Evolutionary conservation across 495 filamentous ascomycete genomes (phyloP).

Genomic region (Cercophora sp.): DNA sequence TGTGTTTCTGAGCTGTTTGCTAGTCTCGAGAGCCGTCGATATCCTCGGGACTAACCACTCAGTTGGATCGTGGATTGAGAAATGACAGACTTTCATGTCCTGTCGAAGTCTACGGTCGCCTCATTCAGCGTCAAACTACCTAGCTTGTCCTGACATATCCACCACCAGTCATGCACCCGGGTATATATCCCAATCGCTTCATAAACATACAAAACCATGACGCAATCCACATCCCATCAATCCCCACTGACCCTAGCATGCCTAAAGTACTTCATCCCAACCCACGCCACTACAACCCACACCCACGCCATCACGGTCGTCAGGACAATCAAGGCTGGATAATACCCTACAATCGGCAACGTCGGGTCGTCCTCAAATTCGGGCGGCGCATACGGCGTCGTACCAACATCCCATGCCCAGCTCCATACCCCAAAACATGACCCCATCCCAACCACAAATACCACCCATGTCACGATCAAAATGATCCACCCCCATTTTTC

Average conservation of each 20-base stretch:
- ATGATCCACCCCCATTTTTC: conserved; percentile 97
- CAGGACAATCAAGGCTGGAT: conserved; percentile 87
- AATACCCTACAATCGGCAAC: conserved; percentile 92
- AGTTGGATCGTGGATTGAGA: too few species aligned
- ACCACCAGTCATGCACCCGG: too few species aligned
- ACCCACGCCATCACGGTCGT: conserved; percentile 98
- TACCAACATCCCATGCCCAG: conserved; percentile 99
- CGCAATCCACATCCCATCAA: conserved; percentile 23
- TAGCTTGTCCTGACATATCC: too few species aligned
- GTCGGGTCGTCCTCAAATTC: conserved; percentile 92
- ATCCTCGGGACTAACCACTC: too few species aligned
- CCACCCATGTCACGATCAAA: conserved; percentile 81
- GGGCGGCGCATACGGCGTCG: conserved; percentile 87
- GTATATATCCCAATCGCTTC: too few species aligned
- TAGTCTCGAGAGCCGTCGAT: too few species aligned
- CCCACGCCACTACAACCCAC: conserved; percentile 95
- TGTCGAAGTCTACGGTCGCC: too few species aligned
- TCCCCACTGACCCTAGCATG: conserved; percentile 79
- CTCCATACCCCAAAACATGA: conserved; percentile 96
- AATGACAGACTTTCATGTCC: too few species aligned
- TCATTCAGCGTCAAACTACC: too few species aligned
- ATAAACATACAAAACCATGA: too few species aligned
- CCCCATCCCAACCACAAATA: conserved; percentile 94
- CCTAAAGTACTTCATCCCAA: conserved; percentile 98
- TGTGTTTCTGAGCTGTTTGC: too few species aligned